Base-by-base conservation (phyloP, 2,329 filamentous ascomycete genomes). In the Ophiostoma triangulosporum region DNA sequence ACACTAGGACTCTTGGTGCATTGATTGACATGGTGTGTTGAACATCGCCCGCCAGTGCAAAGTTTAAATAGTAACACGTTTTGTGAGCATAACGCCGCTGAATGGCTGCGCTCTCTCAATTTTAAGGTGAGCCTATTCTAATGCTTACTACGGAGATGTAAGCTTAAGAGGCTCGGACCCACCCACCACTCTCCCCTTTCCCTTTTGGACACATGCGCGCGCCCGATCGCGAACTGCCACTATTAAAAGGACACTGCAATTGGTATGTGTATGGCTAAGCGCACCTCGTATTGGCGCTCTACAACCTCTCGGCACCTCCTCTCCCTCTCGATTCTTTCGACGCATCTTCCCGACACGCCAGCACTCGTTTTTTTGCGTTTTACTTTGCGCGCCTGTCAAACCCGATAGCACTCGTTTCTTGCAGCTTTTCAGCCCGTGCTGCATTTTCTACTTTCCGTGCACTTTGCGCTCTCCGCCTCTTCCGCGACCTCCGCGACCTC, bases 41-140 rank as follows among this genome's bases (percentile, higher is more conserved):
- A 15, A 14, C 27, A 20, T 9, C 35, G 29, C 12, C 53, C 38
- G 26, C 50, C 53, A 55, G 49, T 55, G 27, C 15, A 43, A 26
- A 43, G 50, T 35, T 49, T 17, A 43, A 40, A 48, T 49, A 7
- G 29, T 45, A 27, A 40, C 50, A 55, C 53, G 53, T 52, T 55
- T 48, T 45, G n/a, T 4, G 5, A 12, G 31, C 24, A 15, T 27
- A 24, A 14, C 38, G 36, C 27, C 20, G 40, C 36, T 50, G 46
- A 45, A 46, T 46, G 43, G 26, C 40, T 6, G 24, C 43, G 27
- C 24, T 38, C 20, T 17, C n/a, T 12, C 15, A 8, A 22, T 33
- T 15, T 32, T 20, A n/a, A 14, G 17, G 20, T n/a, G 46, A n/a
- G n/a, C n/a, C n/a, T n/a, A n/a, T n/a, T n/a, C n/a, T n/a, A n/a